These are phyloP conservation scores for Phytophthora litchii DNA, from an alignment of 352 stramenopile genomes.

Conservation along the genomic window DNA sequence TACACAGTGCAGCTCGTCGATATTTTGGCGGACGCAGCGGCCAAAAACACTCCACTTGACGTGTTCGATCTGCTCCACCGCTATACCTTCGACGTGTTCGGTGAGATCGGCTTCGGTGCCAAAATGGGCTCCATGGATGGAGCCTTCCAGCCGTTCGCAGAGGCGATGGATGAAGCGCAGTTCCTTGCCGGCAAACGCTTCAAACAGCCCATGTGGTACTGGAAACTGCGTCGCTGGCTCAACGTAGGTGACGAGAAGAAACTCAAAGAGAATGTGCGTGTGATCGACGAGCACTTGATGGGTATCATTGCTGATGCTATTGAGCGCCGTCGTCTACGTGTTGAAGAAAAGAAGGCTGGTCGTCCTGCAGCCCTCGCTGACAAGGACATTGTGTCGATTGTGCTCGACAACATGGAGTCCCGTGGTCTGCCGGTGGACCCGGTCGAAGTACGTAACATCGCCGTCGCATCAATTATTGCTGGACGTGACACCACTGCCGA, in stretches of 20 bases:
- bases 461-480: conserved; percentile 74
- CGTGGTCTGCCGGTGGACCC: conserved; percentile 31
- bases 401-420: conserved; percentile 35
- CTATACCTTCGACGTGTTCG: conserved; percentile 54
- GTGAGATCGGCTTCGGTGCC: conserved; percentile 49
- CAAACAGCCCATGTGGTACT: conserved; percentile 42
- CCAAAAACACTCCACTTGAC: conserved; percentile 15
- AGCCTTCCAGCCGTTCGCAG: conserved; percentile 40
- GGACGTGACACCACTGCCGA: conserved; percentile 73
- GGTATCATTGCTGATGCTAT: conserved; percentile 48
- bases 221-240: conserved; percentile 51
- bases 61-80: conserved; percentile 47
- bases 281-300: conserved; percentile 47
- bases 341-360: conserved; percentile 13
- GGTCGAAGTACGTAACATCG: conserved; percentile 57
- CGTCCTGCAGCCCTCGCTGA: conserved; percentile 10
- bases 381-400: conserved; percentile 41
- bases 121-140: conserved; percentile 39
- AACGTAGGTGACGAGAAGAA: conserved; percentile 46
- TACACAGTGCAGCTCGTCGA: conserved; percentile 36
- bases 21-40: conserved; percentile 25
- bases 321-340: conserved; percentile 25
- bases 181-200: conserved; percentile 36
- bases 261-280: conserved; percentile 36
- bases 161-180: conserved; percentile 39